phyloP scores from a whole-genome alignment of 2,329 filamentous ascomycete genomes.

The Cladosporium sp. region DNA sequence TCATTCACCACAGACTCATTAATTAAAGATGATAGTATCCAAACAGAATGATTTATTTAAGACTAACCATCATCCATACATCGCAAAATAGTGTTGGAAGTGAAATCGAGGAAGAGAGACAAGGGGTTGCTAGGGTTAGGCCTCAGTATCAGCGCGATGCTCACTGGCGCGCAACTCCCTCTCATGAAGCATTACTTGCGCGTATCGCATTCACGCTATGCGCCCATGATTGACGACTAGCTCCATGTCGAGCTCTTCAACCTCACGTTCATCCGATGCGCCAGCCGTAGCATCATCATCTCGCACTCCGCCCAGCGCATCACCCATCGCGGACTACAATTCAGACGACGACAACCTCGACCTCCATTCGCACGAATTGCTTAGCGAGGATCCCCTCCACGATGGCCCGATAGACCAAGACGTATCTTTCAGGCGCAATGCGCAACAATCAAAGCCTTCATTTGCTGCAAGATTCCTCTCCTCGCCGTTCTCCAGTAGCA shows the following conservation, averaged over 20 bases:
- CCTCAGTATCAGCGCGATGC: too few species aligned
- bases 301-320: slow-evolving; percentile 31
- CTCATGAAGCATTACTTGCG: background rate
- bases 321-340: slow-evolving; percentile 27
- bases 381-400: slow-evolving; percentile 29
- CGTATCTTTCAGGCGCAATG: slow-evolving; percentile 69
- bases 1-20: too few species aligned
- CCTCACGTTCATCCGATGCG: slow-evolving; percentile 25
- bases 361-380: slow-evolving; percentile 46
- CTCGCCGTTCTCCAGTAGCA: slow-evolving; percentile 33
- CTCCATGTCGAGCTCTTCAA: slow-evolving; percentile 35
- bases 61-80: too few species aligned
- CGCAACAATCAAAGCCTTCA: slow-evolving; percentile 41
- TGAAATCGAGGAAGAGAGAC: too few species aligned
- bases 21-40: too few species aligned
- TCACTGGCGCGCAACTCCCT: background rate
- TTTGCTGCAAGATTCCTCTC: slow-evolving; percentile 45
- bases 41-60: too few species aligned
- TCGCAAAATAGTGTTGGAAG: too few species aligned
- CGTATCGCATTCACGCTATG: background rate
- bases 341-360: slow-evolving; percentile 33
- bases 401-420: background rate
- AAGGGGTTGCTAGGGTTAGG: background rate
- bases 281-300: slow-evolving; percentile 45
- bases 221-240: slow-evolving; percentile 14